Base-by-base conservation (phyloP, 1,284 basidiomycete species). In the Sparassis latifolia region DNA sequence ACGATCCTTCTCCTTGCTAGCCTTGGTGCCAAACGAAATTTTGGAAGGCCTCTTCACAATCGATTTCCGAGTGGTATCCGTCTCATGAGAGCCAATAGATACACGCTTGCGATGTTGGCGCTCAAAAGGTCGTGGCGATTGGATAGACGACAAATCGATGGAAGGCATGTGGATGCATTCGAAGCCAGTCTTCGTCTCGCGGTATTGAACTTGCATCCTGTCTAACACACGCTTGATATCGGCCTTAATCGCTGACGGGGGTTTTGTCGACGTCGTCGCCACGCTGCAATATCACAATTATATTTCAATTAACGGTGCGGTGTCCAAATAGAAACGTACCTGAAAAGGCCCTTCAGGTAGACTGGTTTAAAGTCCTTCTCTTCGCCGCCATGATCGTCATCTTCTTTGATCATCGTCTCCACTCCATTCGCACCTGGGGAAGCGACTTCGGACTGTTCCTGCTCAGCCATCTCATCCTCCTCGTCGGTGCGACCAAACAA, bases 81-180 rank as follows among this genome's bases (percentile, higher is more conserved):
- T 72, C 45, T 77, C 80, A 50, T 73, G 69, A 4, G 80, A 78
- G 29, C 73, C 74, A 2, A 67, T 66, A 1, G 80, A 78, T 10
- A 68, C 64, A 47, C 77, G 75, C 51, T 78, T 79, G 52, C 71
- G 75, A 51, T 81, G 75, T 29, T 65, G 66, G 42, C 64, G 66
- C 31, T 57, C 61, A 3, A 57, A 56, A 31, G 39, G 63, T 39
- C 56, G 52, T 5, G 55, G 65, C 48, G 60, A 76, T 33, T 71
- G 69, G 9, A 93, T 76, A 33, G 88, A 87, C 4, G 85, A 77
- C 6, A 96, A 70, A 66, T 96, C 92, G 65, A 98, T 96, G 30
- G 90, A 93, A 0, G 96, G 96, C 46, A 91, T 72, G 66, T 98
- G 94, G 29, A 96, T 88, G 69, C 96, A 99, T 67, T 98, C 96